Evolutionary conservation across 306 rosid species (phyloP), one percentile per base, ranked within the genome.

Genomic region (Erythrophleum fordii): DNA sequence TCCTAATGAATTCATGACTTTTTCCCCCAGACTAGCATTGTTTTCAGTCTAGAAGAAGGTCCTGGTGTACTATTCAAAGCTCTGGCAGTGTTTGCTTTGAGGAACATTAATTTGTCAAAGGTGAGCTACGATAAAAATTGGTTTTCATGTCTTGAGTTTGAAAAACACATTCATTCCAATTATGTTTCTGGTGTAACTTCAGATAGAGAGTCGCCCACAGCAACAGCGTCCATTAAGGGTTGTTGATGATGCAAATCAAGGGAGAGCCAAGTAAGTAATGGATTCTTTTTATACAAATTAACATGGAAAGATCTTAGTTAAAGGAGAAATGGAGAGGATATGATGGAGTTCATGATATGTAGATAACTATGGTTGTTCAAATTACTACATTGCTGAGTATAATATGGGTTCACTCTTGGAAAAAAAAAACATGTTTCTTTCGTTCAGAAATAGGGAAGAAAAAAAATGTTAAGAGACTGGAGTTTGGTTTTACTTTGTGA

Each of bases 31-130:
- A 95, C 98, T 23, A 95, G 97, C 80, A 74, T 95, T 60, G 98
- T 90, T 69, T 92, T 95, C 83, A 83, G 92, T 75, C 85, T 95
- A 44, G 92, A 92, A 84, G 97, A 95, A 89, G 98, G 97, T 28
- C 94, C 97, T 0, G 98, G 97, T 41, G 91, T 89, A 45, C 92
- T 95, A 55, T 92, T 95, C 79, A 95, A 95, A 87, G 98, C 98
- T 75, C 80, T 95, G 75, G 92, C 98, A 25, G 92, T 92, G 51
- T 95, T 95, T 86, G 87, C 95, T 68, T 65, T 95, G 81, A 89
- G 98, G 76, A 83, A 86, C 56, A 91, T 95, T 83, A 91, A 85
- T 86, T 86, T 95, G 76, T 81, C 89, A 39, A 95, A 92, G 97
- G 97, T 91, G 64, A 48, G 76, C 64, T 67, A 69, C 49, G 48